A percentile compares a stretch with the other conserved stretches of the same genome.
Evolutionary conservation across 176 grass and related monocot genomes (phyloP).

Genomic region (Pharus latifolius): DNA sequence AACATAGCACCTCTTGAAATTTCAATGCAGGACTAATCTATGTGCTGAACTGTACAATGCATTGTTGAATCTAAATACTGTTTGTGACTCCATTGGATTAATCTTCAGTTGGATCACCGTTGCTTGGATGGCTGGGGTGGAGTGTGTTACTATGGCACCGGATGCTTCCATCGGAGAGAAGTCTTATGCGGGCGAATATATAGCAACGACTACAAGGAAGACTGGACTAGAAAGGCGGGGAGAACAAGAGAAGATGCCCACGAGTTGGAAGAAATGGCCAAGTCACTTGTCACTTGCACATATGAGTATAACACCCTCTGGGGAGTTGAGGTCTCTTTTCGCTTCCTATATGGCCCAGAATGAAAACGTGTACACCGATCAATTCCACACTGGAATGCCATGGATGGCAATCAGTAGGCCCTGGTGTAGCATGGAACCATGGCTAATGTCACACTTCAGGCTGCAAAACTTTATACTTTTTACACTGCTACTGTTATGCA

Average conservation of each 20-base stretch:
- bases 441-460: neutral
- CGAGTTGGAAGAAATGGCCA: constrained; percentile 44
- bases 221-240: constrained; percentile 7
- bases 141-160: constrained; percentile 54
- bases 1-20: neutral
- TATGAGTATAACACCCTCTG: constrained; percentile 52
- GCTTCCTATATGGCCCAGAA: neutral
- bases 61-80: neutral
- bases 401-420: neutral
- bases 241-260: constrained; percentile 23
- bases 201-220: constrained; percentile 31
- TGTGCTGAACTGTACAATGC: neutral
- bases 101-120: constrained; percentile 52
- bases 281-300: constrained; percentile 42
- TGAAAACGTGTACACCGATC: neutral
- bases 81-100: constrained; percentile 7
- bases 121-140: constrained; percentile 70
- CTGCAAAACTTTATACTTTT: neutral
- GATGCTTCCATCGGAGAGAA: constrained; percentile 70
- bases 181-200: constrained; percentile 42
- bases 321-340: constrained; percentile 50
- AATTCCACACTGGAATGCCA: neutral
- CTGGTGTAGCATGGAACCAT: neutral
- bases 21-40: neutral
- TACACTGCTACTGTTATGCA: neutral